Conservation (phyloP, 164 flowering plant species). For the Nelumbo lutea region DNA sequence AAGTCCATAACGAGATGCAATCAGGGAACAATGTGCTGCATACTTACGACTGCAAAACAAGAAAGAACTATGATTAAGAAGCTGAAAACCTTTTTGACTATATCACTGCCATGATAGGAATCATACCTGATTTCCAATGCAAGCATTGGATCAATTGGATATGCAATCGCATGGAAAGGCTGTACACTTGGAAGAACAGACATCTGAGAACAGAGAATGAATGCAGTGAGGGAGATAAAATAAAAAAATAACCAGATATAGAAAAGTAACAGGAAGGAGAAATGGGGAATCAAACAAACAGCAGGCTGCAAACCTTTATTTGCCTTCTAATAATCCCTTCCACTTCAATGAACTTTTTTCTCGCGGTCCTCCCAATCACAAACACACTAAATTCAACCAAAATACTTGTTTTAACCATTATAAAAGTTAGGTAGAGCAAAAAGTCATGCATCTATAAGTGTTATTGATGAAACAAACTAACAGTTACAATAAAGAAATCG, state of each 20-base stretch:
- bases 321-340: conserved; percentile 82
- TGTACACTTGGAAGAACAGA: conserved; percentile 98
- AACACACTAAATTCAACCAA: conserved; percentile 51
- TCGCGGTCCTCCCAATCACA: conserved; percentile 96
- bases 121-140: conserved; percentile 87
- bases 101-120: background rate
- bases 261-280: background rate
- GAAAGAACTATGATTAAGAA: background rate
- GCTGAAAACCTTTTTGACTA: background rate
- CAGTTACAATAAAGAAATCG: too few relatives aligned
- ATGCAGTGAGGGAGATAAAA: background rate
- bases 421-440: too few relatives aligned
- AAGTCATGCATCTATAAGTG: too few relatives aligned
- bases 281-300: background rate
- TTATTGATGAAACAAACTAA: too few relatives aligned
- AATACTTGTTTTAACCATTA: too few relatives aligned
- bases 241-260: background rate
- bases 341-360: conserved; percentile 67
- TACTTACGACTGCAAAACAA: conserved; percentile 67
- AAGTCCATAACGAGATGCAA: conserved; percentile 78
- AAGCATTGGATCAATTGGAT: conserved; percentile 93
- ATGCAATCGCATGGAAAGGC: conserved; percentile 99
- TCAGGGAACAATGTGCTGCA: conserved; percentile 81
- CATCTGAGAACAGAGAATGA: conserved; percentile 45
- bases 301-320: conserved; percentile 50